Percentiles rank a stretch among this genome's conserved stretches.
Evolutionary conservation across 2,329 filamentous ascomycete species (phyloP).

Genomic region (Diaporthe ilicicola): DNA sequence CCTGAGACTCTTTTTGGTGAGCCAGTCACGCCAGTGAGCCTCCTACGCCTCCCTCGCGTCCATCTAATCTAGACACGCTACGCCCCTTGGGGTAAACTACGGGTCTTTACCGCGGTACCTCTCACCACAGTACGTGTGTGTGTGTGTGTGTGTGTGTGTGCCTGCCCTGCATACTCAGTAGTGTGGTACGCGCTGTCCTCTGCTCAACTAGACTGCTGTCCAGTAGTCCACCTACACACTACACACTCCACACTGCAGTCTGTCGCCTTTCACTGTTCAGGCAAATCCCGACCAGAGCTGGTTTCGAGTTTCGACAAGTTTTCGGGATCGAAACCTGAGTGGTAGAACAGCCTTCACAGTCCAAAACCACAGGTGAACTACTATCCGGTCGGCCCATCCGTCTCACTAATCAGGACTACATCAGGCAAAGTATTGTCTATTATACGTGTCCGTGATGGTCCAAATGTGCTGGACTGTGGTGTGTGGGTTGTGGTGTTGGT

Average conservation of each 20-base stretch:
- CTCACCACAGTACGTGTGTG: background rate
- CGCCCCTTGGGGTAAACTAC: conserved; percentile 10
- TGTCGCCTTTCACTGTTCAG: background rate
- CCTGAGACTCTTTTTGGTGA: conserved; percentile 11
- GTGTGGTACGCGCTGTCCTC: background rate
- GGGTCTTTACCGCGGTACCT: background rate
- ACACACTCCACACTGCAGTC: background rate
- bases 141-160: background rate
- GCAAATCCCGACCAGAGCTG: conserved; percentile 2
- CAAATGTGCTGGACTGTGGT: too few species aligned
- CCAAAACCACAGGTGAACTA: background rate
- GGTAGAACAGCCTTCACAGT: background rate
- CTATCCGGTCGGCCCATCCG: background rate
- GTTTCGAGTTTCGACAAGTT: conserved; percentile 1
- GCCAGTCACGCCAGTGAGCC: background rate
- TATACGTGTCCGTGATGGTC: too few species aligned
- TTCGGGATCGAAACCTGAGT: background rate
- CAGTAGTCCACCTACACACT: background rate
- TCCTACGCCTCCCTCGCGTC: conserved; percentile 21
- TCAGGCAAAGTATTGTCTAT: too few species aligned
- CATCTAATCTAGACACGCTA: conserved; percentile 21
- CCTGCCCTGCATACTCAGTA: background rate
- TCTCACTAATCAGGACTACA: background rate
- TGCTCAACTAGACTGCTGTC: background rate
- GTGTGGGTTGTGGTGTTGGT: too few species aligned